Evolutionary conservation across 2,329 filamentous ascomycete species (phyloP), one percentile per base, ranked within the genome.

Genomic region (Aspergillus japonicus): DNA sequence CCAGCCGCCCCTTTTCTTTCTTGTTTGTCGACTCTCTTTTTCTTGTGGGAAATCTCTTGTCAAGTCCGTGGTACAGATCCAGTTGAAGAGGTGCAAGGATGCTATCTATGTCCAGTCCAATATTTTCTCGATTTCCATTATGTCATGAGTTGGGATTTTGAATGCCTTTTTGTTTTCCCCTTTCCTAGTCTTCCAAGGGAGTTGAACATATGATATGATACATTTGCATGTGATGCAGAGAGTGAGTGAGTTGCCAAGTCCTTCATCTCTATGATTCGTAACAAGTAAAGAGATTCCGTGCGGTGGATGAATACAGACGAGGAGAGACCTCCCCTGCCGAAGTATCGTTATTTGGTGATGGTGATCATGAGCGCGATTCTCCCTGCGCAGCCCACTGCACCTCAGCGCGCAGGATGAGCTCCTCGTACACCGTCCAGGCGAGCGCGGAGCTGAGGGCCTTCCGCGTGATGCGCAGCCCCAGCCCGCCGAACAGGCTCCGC

Each of bases 381-480:
- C 64, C 62, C 29, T 71, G 67, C 31, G 67, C 66, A 23, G 71
- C 71, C 75, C 74, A 77, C 33, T 70, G 68, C 51, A 68, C 77
- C 74, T 88, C 87, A 1, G 89, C 89, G 67, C 90, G 83, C 61
- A 93, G 81, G 63, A 98, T 89, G 68, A 97, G 77, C 75, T 97
- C 94, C 78, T 99, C 95, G 72, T 99, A 99, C 47, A 97, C 83
- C 10, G 94, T 98, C 95, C 95, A 99, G 7, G 94, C 94, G 66
- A 98, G 82, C n/a, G 95, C 95, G 55, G 90, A 94, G 75, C 93
- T 97, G 49, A 97, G 78, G 5, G 92, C 94, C 76, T 99, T 99
- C 67, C 95, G 84, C 50, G 88, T 90, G 82, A 98, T 96, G 58
- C 95, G 85, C 66, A 99, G 80, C 1, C 86, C 91, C 58, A 99